Evolutionary conservation across 1,139 yeast species (phyloP).

Genomic region (Zygosaccharomyces sapae): DNA sequence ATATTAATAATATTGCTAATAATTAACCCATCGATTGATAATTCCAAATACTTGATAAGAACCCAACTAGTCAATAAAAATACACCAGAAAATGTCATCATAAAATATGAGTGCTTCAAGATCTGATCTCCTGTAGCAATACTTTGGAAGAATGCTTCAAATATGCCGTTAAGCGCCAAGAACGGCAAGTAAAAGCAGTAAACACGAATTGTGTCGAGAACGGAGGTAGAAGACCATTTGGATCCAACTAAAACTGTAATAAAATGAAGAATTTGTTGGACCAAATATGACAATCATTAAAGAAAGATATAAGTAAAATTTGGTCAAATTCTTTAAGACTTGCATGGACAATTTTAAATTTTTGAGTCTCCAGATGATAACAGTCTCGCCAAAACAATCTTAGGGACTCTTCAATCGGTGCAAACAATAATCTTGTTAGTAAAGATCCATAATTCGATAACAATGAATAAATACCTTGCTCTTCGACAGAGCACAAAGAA

Average conservation of each 20-base stretch:
- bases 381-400: slow-evolving; percentile 62
- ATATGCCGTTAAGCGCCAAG: slow-evolving; percentile 81
- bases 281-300: slow-evolving; percentile 54
- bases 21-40: slow-evolving; percentile 58
- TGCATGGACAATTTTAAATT: slow-evolving; percentile 42
- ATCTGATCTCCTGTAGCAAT: slow-evolving; percentile 65
- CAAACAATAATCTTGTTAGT: slow-evolving; percentile 74
- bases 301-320: slow-evolving; percentile 51
- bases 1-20: slow-evolving; percentile 60
- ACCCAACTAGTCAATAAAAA: slow-evolving; percentile 48
- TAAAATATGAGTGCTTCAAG: slow-evolving; percentile 54
- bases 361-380: slow-evolving; percentile 36
- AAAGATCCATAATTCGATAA: slow-evolving; percentile 88
- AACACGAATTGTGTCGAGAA: slow-evolving; percentile 57
- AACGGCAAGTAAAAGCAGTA: slow-evolving; percentile 78
- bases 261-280: slow-evolving; percentile 51
- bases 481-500: slow-evolving; percentile 63
- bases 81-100: slow-evolving; percentile 54
- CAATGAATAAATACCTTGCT: slow-evolving; percentile 85
- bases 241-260: slow-evolving; percentile 44
- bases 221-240: slow-evolving; percentile 55
- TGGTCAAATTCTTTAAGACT: slow-evolving; percentile 46
- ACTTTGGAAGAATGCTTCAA: slow-evolving; percentile 84
- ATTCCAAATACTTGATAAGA: slow-evolving; percentile 41
- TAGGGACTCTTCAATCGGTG: slow-evolving; percentile 86